Base-by-base conservation (phyloP, 2,329 filamentous ascomycete species). In the Chrysoporthe deuterocubensis region DNA sequence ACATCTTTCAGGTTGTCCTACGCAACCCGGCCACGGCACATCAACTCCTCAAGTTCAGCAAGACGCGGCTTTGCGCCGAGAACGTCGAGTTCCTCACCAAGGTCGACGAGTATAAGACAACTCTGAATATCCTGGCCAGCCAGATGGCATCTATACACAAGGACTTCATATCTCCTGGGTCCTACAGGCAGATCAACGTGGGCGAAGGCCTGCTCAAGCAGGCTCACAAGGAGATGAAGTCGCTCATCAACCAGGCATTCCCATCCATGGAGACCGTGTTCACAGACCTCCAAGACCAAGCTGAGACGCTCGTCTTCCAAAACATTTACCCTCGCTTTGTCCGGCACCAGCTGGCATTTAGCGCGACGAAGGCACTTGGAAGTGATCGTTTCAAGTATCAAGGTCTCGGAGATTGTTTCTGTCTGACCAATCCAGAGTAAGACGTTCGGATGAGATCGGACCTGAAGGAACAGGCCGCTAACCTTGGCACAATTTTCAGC, bases 341-440 rank as follows among this genome's bases (percentile, higher is more conserved):
- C 26, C 81, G 81, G 61, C 77, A 84, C 70, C 84, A 86, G 73
- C 76, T 87, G 64, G 79, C 79, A 13, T 72, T 80, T 52, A 81
- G 80, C 61, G 80, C 82, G 76, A 70, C 63, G 40, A 69, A 69
- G 37, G 67, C 71, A 8, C 44, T 75, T 1, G 70, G 71, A 0
- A 75, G 74, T n/a, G 75, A 76, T 26, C 74, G 76, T 1, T 75
- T 76, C 5, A 73, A 78, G 62, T 89, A 84, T 64, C 82, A 83
- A 2, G 87, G 87, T 0, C 79, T 90, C 0, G 87, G 85, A 9
- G 81, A 86, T 61, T 85, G 86, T 32, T 89, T 89, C 71, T 87
- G 85, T 66, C 73, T 89, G 18, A 87, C 84, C 0, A 83, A 89
- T 71, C 84, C 84, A 0, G 72, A 76, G 4, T n/a, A 74, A 42